These are phyloP conservation scores for Zopfochytrium polystomum DNA, from an alignment of 371 early-diverging fungal genomes.

Conservation along the genomic window DNA sequence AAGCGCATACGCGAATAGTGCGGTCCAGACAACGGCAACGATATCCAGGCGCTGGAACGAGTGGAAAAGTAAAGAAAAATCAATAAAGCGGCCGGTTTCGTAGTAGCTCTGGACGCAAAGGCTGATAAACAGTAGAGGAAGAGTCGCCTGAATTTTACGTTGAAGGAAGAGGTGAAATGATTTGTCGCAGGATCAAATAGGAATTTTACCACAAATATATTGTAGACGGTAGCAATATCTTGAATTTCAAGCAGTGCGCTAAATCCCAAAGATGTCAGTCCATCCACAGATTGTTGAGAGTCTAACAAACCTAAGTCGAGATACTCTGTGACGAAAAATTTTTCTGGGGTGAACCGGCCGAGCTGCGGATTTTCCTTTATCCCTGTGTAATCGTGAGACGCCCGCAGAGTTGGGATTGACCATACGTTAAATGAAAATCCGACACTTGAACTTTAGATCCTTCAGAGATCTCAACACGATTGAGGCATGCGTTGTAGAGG, in stretches of 20 bases:
- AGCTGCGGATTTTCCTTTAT: too few relatives aligned
- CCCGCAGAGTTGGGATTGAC: too few relatives aligned
- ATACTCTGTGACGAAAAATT: neutral
- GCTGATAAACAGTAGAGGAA: slow-evolving; percentile 18
- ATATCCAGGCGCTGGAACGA: slow-evolving; percentile 15
- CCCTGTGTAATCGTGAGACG: too few relatives aligned
- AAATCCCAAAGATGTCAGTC: neutral
- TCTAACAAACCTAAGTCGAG: neutral
- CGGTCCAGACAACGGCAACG: slow-evolving; percentile 1
- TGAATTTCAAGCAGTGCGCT: slow-evolving; percentile 23
- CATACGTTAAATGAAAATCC: too few relatives aligned
- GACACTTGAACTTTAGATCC: too few relatives aligned
- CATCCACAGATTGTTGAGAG: neutral
- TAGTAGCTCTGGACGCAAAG: slow-evolving; percentile 15
- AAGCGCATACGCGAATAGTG: neutral
- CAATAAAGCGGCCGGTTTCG: slow-evolving; percentile 16
- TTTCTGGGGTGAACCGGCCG: neutral
- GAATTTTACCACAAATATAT: slow-evolving; percentile 22
- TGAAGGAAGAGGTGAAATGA: neutral
- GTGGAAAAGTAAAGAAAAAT: slow-evolving; percentile 14
- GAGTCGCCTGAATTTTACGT: slow-evolving; percentile 8
- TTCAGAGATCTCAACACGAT: neutral
- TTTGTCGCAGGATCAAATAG: neutral
- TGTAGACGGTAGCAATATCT: slow-evolving; percentile 27
- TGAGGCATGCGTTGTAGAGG: neutral